A percentile compares a stretch with the other conserved stretches of the same genome.
These are phyloP conservation scores for Byssothecium circinans DNA, from an alignment of 2,329 filamentous ascomycete genomes.

Conservation along the genomic window DNA sequence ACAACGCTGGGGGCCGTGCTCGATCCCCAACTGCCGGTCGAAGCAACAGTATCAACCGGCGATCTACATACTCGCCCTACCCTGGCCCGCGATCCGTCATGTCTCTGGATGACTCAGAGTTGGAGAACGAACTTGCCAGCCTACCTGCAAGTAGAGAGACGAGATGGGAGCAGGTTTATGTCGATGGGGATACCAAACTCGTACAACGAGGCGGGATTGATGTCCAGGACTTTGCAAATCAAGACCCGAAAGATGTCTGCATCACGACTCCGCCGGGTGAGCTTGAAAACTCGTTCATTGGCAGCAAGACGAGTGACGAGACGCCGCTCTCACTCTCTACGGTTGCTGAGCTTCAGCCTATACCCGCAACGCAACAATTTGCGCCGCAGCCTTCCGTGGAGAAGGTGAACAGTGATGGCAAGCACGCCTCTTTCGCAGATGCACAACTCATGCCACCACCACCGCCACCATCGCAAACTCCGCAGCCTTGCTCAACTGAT, in stretches of 20 bases:
- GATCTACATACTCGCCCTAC: slow-evolving; percentile 42
- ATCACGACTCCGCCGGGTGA: slow-evolving; percentile 39
- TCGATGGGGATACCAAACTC: slow-evolving; percentile 43
- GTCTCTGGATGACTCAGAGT: slow-evolving; percentile 42
- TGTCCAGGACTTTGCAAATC: slow-evolving; percentile 34
- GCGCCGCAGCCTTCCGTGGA: slow-evolving; percentile 8
- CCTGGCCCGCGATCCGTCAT: slow-evolving; percentile 40
- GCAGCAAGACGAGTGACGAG: slow-evolving; percentile 28
- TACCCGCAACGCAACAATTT: slow-evolving; percentile 14
- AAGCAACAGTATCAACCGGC: slow-evolving; percentile 29
- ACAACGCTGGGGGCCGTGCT: slow-evolving; percentile 23
- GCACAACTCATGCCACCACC: too few species aligned
- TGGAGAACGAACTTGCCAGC: slow-evolving; percentile 40
- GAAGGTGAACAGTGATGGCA: background rate
- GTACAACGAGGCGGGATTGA: slow-evolving; percentile 34
- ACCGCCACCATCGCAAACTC: too few species aligned
- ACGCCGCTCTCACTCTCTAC: slow-evolving; percentile 28
- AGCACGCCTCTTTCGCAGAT: too few species aligned
- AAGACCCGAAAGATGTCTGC: slow-evolving; percentile 39
- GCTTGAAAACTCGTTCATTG: slow-evolving; percentile 31
- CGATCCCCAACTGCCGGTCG: slow-evolving; percentile 24
- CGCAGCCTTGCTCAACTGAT: too few species aligned
- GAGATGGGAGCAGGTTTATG: slow-evolving; percentile 44
- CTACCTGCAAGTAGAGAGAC: slow-evolving; percentile 39
- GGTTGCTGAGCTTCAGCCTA: slow-evolving; percentile 22